Base-by-base conservation (phyloP, 1,284 basidiomycete species). In the Fomitiporia mediterranea region DNA sequence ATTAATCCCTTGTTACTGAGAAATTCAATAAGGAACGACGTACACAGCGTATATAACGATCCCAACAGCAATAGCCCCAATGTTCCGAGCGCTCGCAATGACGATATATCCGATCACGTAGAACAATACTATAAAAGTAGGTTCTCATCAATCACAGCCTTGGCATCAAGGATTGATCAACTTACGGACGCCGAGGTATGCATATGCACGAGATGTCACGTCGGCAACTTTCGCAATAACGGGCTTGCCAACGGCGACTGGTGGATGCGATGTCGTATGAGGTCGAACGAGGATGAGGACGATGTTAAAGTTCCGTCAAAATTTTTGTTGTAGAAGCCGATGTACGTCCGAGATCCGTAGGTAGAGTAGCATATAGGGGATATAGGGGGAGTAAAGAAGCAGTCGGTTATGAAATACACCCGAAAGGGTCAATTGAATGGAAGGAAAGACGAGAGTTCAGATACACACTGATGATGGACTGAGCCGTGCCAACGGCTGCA, bases 201-300 rank as follows among this genome's bases (percentile, higher is more conserved):
- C 77, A n/a, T 66, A 70, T 34, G 77, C 79, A 62, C 82, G 74
- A n/a, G 80, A 81, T 9, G 74, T 73, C n/a, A 88, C 80, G 65
- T 93, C 89, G 1, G 88, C 81, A 34, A 91, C 69, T 70, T 91
- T 91, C 2, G 89, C 90, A 63, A 90, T 84, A 43, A 90, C 77
- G 1, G 90, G 90, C 71, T 92, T 92, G 35, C 87, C 81, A 46
- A 84, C 77, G 23, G 83, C 83, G 58, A 83, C 71, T 74, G 46
- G 7, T 9, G 13, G 32, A 6, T 6, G 32, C 32, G 32, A n/a
- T 34, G 13, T 13, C 32, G 32, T 34, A 6, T 6, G 15, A 30
- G 25, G 7, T 19, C 5, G 25, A 30, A 30, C 9, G 44, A 30
- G 15, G 15, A 19, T 19, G 4, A 7, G 15, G 39, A 40, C n/a